Evolutionary conservation across 192 early-diverging fungal species (phyloP), one percentile per base, ranked within the genome.

Genomic region (Mortierella alpina): DNA sequence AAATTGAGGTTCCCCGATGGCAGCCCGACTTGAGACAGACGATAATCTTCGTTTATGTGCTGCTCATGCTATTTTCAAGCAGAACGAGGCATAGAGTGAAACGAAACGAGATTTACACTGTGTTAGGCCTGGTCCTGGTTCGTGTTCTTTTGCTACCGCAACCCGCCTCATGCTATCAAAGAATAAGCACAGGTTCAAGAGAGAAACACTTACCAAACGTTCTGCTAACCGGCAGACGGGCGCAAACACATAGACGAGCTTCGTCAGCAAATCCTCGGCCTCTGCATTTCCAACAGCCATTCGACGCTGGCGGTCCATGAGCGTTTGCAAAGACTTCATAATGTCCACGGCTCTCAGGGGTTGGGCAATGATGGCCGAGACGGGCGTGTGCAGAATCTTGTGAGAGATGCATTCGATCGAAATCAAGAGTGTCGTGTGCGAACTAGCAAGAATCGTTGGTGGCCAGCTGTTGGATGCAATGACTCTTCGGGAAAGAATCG

Each of bases 391-490:
- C 52, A 91, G 14, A 56, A 91, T 90, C 13, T 81, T 68, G 40
- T 70, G 73, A 4, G 89, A 88, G 50, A 90, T 82, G 22, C 63
- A 72, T 57, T 91, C 90, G 60, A 91, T 90, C 14, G 84, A 81
- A 3, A 81, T 70, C 12, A 88, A 59, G 12, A 91, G 53, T 18
- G 83, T 81, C 1, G 87, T 86, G n/a, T 89, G 86, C 11, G 83
- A 85, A n/a, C 91, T 85, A 0, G 83, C 85, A n/a, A 90, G 66
- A 10, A 87, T 78, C 1, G 88, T 88, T 11, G 90, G 89, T 4
- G 90, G 90, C 90, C 90, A 91, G 59, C 88, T 89, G 60, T 85
- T 91, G 15, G 91, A 92, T 54, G 86, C 88, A 57, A 84, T 75
- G 45, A 90, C 73, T 42, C 85, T 58, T 39, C 76, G 63, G 44